Evolutionary conservation across 208 protist species (phyloP), one percentile per base, ranked within the genome.

Genomic region (Crithidia mellificae): DNA sequence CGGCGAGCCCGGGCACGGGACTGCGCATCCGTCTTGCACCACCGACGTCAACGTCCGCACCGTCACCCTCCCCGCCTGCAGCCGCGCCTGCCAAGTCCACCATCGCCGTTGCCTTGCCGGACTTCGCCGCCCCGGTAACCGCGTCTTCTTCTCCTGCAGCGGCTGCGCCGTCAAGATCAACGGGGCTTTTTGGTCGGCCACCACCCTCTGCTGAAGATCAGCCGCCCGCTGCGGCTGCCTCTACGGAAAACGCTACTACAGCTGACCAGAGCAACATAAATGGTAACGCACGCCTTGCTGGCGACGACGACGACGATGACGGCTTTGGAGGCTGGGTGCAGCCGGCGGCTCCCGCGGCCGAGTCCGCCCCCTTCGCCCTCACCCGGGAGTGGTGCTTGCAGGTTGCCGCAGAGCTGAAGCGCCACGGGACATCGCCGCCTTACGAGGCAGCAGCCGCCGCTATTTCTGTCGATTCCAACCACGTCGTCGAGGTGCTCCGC

Each of bases 251-350:
- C n/a, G n/a, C n/a, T n/a, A n/a, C n/a, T n/a, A n/a, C n/a, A n/a
- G n/a, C n/a, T n/a, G n/a, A n/a, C n/a, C n/a, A n/a, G n/a, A n/a
- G 25, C 19, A 32, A 53, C 25, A 53, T 14, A 17, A 53, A 53
- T 17, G 49, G 19, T 47, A 27, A 6, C 32, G 19, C 1, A n/a
- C n/a, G n/a, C n/a, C n/a, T n/a, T n/a, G n/a, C n/a, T n/a, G n/a
- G n/a, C 12, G 24, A 24, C 12, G 47, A 56, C 47, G 15, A 24
- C 27, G 46, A 36, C 11, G 30, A 30, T 55, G 54, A 63, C 44
- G 58, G 54, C 39, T 74, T 74, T 50, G 69, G 61, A 11, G 69
- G 53, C 41, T 68, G 53, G 50, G 61, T 63, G 25, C 69, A 63
- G 52, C 68, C 15, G 20, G 0, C 34, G 6, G 46, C 11, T 11